phyloP scores from a whole-genome alignment of 2,329 filamentous ascomycete genomes.

The Cladosporium sp. region DNA sequence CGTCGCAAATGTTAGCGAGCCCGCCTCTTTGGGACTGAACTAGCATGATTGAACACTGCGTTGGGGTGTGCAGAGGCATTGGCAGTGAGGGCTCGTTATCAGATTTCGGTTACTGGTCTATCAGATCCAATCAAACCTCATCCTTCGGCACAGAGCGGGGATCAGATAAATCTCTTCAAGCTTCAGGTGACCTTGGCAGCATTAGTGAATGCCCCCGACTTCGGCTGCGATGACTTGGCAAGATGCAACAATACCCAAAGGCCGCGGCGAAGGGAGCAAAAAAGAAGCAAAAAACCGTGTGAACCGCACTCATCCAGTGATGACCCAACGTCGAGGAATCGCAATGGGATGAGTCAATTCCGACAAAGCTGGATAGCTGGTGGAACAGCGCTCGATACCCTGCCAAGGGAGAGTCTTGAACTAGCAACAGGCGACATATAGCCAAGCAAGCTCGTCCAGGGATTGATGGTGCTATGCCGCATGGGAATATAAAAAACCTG shows the following conservation, averaged over 20 bases:
- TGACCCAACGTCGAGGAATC: too few relatives aligned
- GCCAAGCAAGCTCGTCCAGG: constrained; percentile 4
- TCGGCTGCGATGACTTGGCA: constrained; percentile 2
- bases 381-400: not conserved
- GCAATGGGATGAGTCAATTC: too few relatives aligned
- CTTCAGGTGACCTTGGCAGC: constrained; percentile 8
- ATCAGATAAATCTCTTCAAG: constrained; percentile 12
- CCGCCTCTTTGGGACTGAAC: not conserved
- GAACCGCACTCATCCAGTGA: too few relatives aligned
- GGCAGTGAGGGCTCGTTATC: constrained; percentile 8
- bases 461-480: not conserved
- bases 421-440: constrained; percentile 3
- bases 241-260: not conserved
- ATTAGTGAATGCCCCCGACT: not conserved
- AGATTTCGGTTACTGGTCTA: constrained; percentile 4
- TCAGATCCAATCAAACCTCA: constrained; percentile 8
- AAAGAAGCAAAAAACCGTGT: too few relatives aligned
- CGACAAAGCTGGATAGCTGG: too few relatives aligned
- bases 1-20: not conserved
- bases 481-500: too few relatives aligned
- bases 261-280: not conserved
- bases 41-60: not conserved
- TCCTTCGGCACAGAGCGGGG: not conserved
- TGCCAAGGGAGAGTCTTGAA: not conserved
- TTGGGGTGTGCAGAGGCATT: constrained; percentile 11